A percentile compares a stretch with the other conserved stretches of the same genome.
phyloP scores from a whole-genome alignment of 495 filamentous ascomycete genomes.

The Trichoderma reesei region DNA sequence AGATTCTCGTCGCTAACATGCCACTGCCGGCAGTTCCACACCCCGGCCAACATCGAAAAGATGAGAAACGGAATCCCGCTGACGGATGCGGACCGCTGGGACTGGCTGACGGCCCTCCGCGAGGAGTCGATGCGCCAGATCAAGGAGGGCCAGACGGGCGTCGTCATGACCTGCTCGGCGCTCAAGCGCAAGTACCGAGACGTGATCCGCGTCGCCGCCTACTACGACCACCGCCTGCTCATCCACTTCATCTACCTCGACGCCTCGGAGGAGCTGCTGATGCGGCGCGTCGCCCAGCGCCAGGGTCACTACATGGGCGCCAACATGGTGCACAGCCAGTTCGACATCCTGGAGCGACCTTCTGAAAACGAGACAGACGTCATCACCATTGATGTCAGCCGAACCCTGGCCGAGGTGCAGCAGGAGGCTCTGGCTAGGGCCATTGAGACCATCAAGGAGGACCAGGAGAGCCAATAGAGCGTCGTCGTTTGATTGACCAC shows the following conservation, averaged over 20 bases:
- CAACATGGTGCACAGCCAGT: slow-evolving; percentile 92
- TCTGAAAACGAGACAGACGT: slow-evolving; percentile 71
- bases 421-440: slow-evolving; percentile 49
- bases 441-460: slow-evolving; percentile 29
- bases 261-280: slow-evolving; percentile 61
- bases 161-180: slow-evolving; percentile 91
- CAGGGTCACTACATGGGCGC: slow-evolving; percentile 94
- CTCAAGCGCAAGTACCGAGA: slow-evolving; percentile 97
- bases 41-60: slow-evolving; percentile 78
- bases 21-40: slow-evolving; percentile 75
- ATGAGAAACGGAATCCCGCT: slow-evolving; percentile 82
- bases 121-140: slow-evolving; percentile 63
- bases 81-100: slow-evolving; percentile 94
- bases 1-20: too few relatives aligned
- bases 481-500: neutral
- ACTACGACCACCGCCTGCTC: slow-evolving; percentile 61
- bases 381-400: slow-evolving; percentile 69
- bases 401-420: slow-evolving; percentile 55
- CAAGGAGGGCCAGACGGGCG: slow-evolving; percentile 53
- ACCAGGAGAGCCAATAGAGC: slow-evolving; percentile 1
- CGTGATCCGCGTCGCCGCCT: slow-evolving; percentile 82
- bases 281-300: slow-evolving; percentile 62
- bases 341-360: slow-evolving; percentile 76
- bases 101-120: slow-evolving; percentile 88
- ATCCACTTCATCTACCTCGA: slow-evolving; percentile 92